Conservation (phyloP, 2,329 filamentous ascomycete genomes). For the Thielaviopsis populi region DNA sequence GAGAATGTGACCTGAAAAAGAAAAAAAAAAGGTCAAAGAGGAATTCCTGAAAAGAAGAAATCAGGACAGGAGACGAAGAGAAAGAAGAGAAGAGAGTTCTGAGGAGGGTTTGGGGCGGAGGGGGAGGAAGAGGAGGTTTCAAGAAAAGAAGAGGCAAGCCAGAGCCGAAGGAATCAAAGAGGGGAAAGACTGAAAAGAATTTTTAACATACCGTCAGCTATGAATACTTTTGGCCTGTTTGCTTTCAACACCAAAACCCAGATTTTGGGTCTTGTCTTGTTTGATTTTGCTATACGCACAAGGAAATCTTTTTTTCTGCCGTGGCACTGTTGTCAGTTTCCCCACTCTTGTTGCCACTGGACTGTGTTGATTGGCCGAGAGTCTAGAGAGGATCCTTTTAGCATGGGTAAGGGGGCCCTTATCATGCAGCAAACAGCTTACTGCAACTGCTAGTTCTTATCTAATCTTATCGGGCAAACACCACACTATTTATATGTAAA, state of each 20-base stretch:
- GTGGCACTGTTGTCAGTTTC: not conserved
- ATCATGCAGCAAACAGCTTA: not conserved
- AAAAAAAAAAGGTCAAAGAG: slow-evolving; percentile 22
- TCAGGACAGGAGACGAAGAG: slow-evolving; percentile 8
- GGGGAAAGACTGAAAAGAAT: slow-evolving; percentile 16
- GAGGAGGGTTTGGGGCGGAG: not conserved
- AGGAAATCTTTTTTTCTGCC: slow-evolving; percentile 30
- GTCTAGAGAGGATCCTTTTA: not conserved
- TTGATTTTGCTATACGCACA: not conserved
- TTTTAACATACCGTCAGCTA: slow-evolving; percentile 1
- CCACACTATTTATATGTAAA: not conserved
- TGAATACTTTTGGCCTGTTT: slow-evolving; percentile 11
- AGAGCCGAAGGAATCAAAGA: slow-evolving; percentile 17
- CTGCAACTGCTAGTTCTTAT: not conserved
- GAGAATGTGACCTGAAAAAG: slow-evolving; percentile 18
- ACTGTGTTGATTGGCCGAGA: not conserved
- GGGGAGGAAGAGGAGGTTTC: not conserved
- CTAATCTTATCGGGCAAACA: slow-evolving; percentile 1
- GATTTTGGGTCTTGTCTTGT: not conserved
- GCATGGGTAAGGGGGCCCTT: not conserved
- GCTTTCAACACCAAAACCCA: not conserved
- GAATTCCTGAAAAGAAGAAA: slow-evolving; percentile 21
- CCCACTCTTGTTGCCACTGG: not conserved
- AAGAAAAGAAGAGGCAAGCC: slow-evolving; percentile 6
- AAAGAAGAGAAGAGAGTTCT: not conserved